A percentile compares a stretch with the other conserved stretches of the same genome.
Conservation (phyloP, 108 stramenopile species). For the Cyclotella kingstonii region DNA sequence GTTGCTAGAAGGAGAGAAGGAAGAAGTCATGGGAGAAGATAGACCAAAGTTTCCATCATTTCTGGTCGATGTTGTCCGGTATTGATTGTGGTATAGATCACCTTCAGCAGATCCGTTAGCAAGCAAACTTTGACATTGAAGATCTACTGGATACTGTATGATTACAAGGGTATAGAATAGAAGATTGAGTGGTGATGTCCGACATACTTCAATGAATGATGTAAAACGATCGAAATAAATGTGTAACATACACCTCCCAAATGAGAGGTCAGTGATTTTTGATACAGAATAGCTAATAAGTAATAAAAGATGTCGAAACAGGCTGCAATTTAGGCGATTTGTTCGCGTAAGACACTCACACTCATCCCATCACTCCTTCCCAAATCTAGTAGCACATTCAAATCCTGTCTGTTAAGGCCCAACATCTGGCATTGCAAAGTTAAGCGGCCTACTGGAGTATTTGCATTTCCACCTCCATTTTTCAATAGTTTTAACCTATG, state of each 20-base stretch:
- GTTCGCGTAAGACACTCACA: slow-evolving; percentile 1
- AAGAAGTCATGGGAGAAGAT: slow-evolving; percentile 11
- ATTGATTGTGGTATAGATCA: not conserved
- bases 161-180: not conserved
- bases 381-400: slow-evolving; percentile 59
- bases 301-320: not conserved
- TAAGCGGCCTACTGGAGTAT: slow-evolving; percentile 36
- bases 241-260: too few species aligned
- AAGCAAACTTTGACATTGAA: not conserved
- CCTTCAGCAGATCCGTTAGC: not conserved
- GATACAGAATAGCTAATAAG: not conserved
- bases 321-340: not conserved
- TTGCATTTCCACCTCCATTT: slow-evolving; percentile 11
- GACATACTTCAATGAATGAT: not conserved
- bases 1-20: not conserved
- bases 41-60: slow-evolving; percentile 33
- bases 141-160: slow-evolving; percentile 21
- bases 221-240: too few species aligned
- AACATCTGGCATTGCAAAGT: slow-evolving; percentile 62
- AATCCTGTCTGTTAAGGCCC: slow-evolving; percentile 55
- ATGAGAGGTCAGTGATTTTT: not conserved
- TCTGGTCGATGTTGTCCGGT: not conserved
- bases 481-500: slow-evolving; percentile 42
- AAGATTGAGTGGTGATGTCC: not conserved
- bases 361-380: slow-evolving; percentile 14